Evolutionary conservation across 805 yeast species (phyloP).

Genomic region (Komagataella phaffii): DNA sequence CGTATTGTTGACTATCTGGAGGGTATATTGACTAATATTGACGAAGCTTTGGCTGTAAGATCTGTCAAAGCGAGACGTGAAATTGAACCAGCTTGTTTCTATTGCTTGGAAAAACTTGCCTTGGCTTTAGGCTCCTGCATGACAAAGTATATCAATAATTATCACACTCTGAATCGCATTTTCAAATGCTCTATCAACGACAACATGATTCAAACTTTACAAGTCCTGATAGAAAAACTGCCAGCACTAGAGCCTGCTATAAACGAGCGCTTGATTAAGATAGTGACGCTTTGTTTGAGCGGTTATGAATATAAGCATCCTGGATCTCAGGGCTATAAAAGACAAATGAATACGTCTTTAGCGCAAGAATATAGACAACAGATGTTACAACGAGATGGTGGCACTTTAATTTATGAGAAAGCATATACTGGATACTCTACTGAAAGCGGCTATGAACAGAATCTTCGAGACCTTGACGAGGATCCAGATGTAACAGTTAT

Average conservation of each 20-base stretch:
- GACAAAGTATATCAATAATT: slow-evolving; percentile 77
- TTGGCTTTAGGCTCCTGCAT: slow-evolving; percentile 87
- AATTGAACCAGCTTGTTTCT: slow-evolving; percentile 75
- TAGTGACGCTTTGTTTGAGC: slow-evolving; percentile 61
- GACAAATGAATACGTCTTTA: slow-evolving; percentile 42
- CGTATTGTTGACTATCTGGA: slow-evolving; percentile 82
- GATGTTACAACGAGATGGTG: slow-evolving; percentile 61
- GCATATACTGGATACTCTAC: not conserved
- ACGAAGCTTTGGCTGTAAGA: slow-evolving; percentile 63
- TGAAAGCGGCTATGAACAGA: not conserved
- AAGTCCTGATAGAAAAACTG: slow-evolving; percentile 52
- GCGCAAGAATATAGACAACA: slow-evolving; percentile 72
- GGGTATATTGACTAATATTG: slow-evolving; percentile 70
- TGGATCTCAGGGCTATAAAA: slow-evolving; percentile 64
- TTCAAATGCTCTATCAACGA: slow-evolving; percentile 75
- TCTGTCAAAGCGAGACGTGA: slow-evolving; percentile 51
- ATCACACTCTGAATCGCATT: slow-evolving; percentile 58
- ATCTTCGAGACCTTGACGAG: not conserved
- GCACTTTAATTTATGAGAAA: slow-evolving; percentile 6
- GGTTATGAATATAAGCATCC: slow-evolving; percentile 77
- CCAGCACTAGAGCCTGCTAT: slow-evolving; percentile 72
- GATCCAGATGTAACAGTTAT: slow-evolving; percentile 31
- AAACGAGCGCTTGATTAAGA: slow-evolving; percentile 55
- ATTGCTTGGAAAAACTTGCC: slow-evolving; percentile 78
- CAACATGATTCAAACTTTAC: slow-evolving; percentile 65